phyloP scores from a whole-genome alignment of 306 rosid genomes.

The Abrus pulchellus region DNA sequence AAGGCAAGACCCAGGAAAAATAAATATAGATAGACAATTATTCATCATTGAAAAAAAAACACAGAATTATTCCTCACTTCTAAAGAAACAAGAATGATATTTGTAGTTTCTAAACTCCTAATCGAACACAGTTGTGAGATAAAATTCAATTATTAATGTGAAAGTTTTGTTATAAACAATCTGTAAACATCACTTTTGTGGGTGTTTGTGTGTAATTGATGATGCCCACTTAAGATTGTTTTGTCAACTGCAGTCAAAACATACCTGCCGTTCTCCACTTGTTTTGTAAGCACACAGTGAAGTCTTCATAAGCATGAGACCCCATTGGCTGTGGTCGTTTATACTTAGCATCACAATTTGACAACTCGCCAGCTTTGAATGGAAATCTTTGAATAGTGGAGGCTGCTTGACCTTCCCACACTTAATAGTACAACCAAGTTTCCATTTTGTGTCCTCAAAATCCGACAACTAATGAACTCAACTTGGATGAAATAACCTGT shows the following conservation, averaged over 20 bases:
- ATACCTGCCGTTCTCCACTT: neutral
- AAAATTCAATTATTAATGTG: conserved; percentile 3
- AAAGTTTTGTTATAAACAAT: no score
- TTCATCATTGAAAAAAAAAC: neutral
- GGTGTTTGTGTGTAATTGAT: conserved; percentile 5
- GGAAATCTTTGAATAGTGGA: neutral
- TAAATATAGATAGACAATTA: neutral
- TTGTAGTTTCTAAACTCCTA: conserved; percentile 4
- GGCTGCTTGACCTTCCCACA: conserved; percentile 29
- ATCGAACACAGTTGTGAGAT: neutral
- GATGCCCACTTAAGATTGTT: conserved; percentile 19
- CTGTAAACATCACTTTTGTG: conserved; percentile 8
- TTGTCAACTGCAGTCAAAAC: conserved; percentile 13
- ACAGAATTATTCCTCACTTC: no score
- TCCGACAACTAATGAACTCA: conserved; percentile 34
- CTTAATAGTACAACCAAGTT: conserved; percentile 4
- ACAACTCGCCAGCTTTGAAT: conserved; percentile 44
- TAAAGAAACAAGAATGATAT: conserved; percentile 10
- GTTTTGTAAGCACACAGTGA: neutral
- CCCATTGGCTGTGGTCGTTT: neutral
- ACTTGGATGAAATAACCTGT: conserved; percentile 33
- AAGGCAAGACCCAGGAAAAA: no score
- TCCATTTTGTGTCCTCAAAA: conserved; percentile 34
- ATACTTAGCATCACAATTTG: conserved; percentile 1
- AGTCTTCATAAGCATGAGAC: neutral